Evolutionary conservation across 1,284 basidiomycete genomes (phyloP).

Genomic region (Cryptococcus jaspeensis): DNA sequence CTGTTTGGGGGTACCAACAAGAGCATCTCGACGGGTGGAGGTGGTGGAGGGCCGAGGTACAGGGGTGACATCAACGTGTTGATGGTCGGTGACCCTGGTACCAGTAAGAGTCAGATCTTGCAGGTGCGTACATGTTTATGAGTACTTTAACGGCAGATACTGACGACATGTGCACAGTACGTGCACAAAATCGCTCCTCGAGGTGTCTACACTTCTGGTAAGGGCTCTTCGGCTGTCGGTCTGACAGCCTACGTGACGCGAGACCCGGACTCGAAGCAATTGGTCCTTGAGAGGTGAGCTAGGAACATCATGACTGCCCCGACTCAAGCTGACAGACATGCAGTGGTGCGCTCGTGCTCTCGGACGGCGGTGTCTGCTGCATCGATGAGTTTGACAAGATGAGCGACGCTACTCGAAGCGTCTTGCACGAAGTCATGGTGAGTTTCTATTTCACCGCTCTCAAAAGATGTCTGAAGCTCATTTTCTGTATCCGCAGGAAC

Average conservation of each 20-base stretch:
- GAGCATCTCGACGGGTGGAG: conserved; percentile 85
- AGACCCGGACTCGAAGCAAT: conserved; percentile 95
- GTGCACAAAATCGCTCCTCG: conserved; percentile 98
- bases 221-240: conserved; percentile 97
- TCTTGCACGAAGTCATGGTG: conserved; percentile 98
- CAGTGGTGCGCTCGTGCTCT: conserved; percentile 92
- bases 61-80: conserved; percentile 97
- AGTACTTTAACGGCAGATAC: neutral
- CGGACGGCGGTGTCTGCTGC: conserved; percentile 97
- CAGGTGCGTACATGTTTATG: conserved; percentile 59
- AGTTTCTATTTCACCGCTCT: conserved; percentile 27
- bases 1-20: conserved; percentile 98
- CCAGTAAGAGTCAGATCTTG: conserved; percentile 92
- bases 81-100: conserved; percentile 96
- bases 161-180: conserved; percentile 62
- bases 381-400: conserved; percentile 99
- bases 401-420: conserved; percentile 93
- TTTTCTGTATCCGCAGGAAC: conserved; percentile 64
- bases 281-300: conserved; percentile 87
- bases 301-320: neutral
- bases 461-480: neutral
- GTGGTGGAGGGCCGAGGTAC: conserved; percentile 91
- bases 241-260: conserved; percentile 96
- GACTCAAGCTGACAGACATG: conserved; percentile 4
- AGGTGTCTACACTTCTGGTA: conserved; percentile 94